Evolutionary conservation across 1,284 basidiomycete species (phyloP).

Genomic region (Schizophyllum commune): DNA sequence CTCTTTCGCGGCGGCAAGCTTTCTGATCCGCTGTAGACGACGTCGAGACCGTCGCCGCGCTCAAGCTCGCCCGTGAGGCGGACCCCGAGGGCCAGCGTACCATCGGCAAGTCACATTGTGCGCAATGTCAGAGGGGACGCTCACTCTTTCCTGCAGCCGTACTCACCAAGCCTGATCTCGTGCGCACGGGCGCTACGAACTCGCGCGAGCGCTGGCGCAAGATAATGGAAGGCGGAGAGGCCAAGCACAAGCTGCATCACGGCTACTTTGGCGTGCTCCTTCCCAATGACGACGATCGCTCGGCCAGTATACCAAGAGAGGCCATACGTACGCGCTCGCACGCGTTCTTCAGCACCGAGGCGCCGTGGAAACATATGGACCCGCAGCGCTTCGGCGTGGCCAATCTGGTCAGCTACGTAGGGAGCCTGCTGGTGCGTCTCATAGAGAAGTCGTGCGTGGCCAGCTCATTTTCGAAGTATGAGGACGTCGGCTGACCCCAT

Average conservation of each 20-base stretch:
- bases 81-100: slow-evolving; percentile 49
- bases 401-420: slow-evolving; percentile 46
- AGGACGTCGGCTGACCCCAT: background rate
- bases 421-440: slow-evolving; percentile 39
- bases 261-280: slow-evolving; percentile 65
- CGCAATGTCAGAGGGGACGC: background rate
- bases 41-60: slow-evolving; percentile 55
- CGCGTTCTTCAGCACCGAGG: slow-evolving; percentile 43
- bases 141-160: slow-evolving; percentile 32
- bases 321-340: slow-evolving; percentile 19
- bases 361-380: slow-evolving; percentile 41
- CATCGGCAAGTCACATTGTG: slow-evolving; percentile 34
- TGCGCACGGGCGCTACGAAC: slow-evolving; percentile 17
- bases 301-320: slow-evolving; percentile 17
- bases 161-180: slow-evolving; percentile 56
- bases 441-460: slow-evolving; percentile 43
- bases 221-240: slow-evolving; percentile 37
- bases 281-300: slow-evolving; percentile 51
- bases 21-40: slow-evolving; percentile 37
- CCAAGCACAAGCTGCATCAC: slow-evolving; percentile 33
- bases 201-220: slow-evolving; percentile 33
- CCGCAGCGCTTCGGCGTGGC: slow-evolving; percentile 46
- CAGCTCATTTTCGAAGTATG: background rate
- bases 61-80: slow-evolving; percentile 40
- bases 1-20: background rate